A percentile compares a stretch with the other conserved stretches of the same genome.
Conservation (phyloP, 176 grass and related monocot species). For the Alloteropsis semialata region DNA sequence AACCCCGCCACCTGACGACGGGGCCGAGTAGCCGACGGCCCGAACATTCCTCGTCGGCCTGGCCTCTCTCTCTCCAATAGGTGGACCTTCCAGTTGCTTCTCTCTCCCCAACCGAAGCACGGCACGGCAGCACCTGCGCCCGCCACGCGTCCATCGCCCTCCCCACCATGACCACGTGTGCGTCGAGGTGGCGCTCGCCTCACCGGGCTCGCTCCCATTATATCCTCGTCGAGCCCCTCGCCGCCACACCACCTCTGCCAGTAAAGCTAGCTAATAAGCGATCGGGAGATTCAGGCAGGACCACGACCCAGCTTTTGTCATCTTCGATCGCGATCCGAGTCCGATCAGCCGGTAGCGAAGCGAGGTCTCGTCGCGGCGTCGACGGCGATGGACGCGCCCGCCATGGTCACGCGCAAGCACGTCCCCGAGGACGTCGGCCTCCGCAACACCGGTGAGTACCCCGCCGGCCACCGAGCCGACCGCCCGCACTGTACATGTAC, state of each 20-base stretch:
- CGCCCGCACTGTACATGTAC: neutral
- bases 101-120: constrained; percentile 12
- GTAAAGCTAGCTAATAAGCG: neutral
- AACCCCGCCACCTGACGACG: neutral
- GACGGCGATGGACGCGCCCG: constrained; percentile 37
- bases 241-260: neutral
- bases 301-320: neutral
- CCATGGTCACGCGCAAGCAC: constrained; percentile 35
- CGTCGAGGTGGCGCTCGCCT: constrained; percentile 41
- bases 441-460: constrained; percentile 21
- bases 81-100: constrained; percentile 37
- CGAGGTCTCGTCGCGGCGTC: neutral
- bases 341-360: neutral
- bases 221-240: constrained; percentile 2
- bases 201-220: neutral
- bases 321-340: neutral
- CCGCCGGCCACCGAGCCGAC: neutral
- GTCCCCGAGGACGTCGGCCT: constrained; percentile 45
- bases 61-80: neutral
- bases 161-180: constrained; percentile 39
- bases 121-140: neutral
- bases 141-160: constrained; percentile 32
- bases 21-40: neutral
- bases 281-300: neutral
- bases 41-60: neutral